Base-by-base conservation (phyloP, 768 basidiomycete species). In the Russula olivacea region DNA sequence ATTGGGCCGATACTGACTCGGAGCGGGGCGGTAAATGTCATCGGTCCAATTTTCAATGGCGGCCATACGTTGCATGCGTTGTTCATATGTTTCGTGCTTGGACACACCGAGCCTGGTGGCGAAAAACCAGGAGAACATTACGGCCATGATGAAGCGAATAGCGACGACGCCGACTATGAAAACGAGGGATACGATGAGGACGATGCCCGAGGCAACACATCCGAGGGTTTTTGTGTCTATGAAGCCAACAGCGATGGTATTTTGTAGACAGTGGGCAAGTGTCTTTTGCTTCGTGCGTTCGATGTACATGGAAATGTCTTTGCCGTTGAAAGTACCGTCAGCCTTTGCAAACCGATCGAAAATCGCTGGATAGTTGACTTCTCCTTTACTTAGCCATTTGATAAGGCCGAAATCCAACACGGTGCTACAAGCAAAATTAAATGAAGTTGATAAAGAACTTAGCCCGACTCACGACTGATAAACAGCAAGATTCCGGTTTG, bases 151-250 rank as follows among this genome's bases (percentile, higher is more conserved):
- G 77, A 98, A 99, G 40, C 93, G 91, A 73, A 97, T 93, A 58
- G 84, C 81, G 66, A 98, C 96, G 65, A 98, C 96, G 64, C 96
- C 96, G 66, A 96, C 88, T 73, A 99, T 98, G 82, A 98, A 97
- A 68, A 93, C 83, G 69, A 98, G 86, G 52, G 96, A 98, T 61
- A 96, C 80, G 73, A 93, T 96, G 61, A 98, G 88, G 41, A 98
- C 93, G 67, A 99, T 89, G 61, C 87, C 80, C 8, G 96, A 97
- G 8, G 96, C 95, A 63, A 98, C 91, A 70, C 97, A 99, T 23
- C 97, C 97, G 68, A 98, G 95, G 59, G 85, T 88, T 70, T 87
- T 88, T 61, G 91, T 91, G 76, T 98, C 96, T 72, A 99, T 88
- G 77, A 91, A 97, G 6, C 97, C 97, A 64, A 98, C 86, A 23